Evolutionary conservation across 192 early-diverging fungal species (phyloP), one percentile per base, ranked within the genome.

Genomic region (Rhizophagus sp.): DNA sequence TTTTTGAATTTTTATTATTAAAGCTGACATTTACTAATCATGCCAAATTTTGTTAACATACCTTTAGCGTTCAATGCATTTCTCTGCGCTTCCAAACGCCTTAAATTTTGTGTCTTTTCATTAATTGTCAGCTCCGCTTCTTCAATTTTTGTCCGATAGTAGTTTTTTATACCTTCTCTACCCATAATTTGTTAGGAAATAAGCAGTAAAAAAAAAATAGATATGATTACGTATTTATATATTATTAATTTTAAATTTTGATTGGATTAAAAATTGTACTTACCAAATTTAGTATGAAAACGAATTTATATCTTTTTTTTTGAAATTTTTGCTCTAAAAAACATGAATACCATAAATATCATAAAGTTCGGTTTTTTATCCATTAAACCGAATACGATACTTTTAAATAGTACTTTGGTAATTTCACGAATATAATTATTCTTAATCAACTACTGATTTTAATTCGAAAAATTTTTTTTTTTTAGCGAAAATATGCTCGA

Each of bases 71-170:
- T 99, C 75, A 99, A 87, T 77, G 95, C 93, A 86, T 99, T 99
- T 72, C 98, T 91, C 86, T 99, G 98, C 5, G 98, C 98, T 88
- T 99, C 98, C 36, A 99, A 91, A 85, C 98, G 97, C 67, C 97
- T 90, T 81, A 99, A 88, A 87, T 99, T 97, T 85, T 97, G 96
- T 12, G 96, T 94, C 87, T 94, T 96, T 80, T 93, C 88, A 74
- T 94, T 92, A 87, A 94, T 96, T 75, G 92, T 89, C 62, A 93
- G 90, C 82, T 98, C 97, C 9, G 95, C 90, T 79, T 95, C 92
- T 85, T 98, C 92, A 81, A 94, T 94, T 83, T 93, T 93, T 82
- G 91, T 85, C 82, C 91, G 84, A 76, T 94, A 93, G 79, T 94
- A 95, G 57, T 90, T 87, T 79, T 92, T 91, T 71, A 95, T 88